Percentiles rank a stretch among this genome's conserved stretches.
Evolutionary conservation across 805 yeast genomes (phyloP).

Genomic region (Wickerhamiella cacticola): DNA sequence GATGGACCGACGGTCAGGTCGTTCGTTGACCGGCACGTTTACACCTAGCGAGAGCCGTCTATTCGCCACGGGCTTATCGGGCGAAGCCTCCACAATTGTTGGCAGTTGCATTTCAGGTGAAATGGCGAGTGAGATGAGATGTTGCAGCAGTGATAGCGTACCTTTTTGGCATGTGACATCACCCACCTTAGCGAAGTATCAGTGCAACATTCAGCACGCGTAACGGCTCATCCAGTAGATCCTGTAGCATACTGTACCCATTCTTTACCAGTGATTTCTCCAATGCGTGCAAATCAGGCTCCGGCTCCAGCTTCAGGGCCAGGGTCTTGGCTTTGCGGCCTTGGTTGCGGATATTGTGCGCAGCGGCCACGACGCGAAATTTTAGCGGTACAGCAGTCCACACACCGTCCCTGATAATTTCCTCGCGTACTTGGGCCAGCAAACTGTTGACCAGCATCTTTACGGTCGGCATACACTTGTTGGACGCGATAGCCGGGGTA

Average conservation of each 20-base stretch:
- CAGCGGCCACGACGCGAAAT: constrained; percentile 6
- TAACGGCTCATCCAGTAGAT: constrained; percentile 1
- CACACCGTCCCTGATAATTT: constrained; percentile 19
- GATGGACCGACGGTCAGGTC: constrained; percentile 11
- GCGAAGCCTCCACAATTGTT: constrained; percentile 12
- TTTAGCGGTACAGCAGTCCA: constrained; percentile 21
- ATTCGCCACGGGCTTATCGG: neutral
- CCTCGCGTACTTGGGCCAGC: constrained; percentile 19
- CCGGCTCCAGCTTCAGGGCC: neutral
- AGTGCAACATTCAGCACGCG: constrained; percentile 11
- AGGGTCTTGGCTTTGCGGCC: constrained; percentile 14
- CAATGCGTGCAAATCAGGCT: neutral
- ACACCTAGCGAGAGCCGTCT: constrained; percentile 14
- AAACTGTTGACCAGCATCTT: constrained; percentile 18
- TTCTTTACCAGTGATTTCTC: neutral
- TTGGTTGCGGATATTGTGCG: neutral
- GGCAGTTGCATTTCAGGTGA: neutral
- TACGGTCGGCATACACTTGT: constrained; percentile 13
- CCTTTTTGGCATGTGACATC: neutral
- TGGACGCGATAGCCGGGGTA: constrained; percentile 5
- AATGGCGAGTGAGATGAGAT: too few species aligned
- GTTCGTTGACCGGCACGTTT: constrained; percentile 14
- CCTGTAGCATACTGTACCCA: constrained; percentile 5
- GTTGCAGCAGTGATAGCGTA: neutral
- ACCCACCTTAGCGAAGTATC: too few species aligned